A percentile compares a stretch with the other conserved stretches of the same genome.
Evolutionary conservation across 2,329 filamentous ascomycete species (phyloP).

Genomic region (Beauveria brongniartii): DNA sequence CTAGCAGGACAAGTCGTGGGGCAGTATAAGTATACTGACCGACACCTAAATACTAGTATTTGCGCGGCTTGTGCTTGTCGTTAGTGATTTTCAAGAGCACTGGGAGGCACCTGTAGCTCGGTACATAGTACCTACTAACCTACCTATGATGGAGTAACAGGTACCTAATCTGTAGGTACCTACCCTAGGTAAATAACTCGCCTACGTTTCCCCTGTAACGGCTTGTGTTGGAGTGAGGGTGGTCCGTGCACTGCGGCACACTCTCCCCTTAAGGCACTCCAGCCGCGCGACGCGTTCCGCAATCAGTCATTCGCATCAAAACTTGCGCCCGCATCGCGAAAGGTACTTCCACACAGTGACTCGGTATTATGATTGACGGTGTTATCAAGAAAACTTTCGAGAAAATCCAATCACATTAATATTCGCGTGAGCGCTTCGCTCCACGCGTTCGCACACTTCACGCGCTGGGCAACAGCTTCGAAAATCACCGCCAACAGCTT

Average conservation of each 20-base stretch:
- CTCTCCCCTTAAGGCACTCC: slow-evolving; percentile 1
- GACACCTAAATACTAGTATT: too few relatives aligned
- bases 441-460: background rate
- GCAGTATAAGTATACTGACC: too few relatives aligned
- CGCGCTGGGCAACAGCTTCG: background rate
- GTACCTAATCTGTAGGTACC: too few relatives aligned
- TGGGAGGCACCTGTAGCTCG: too few relatives aligned
- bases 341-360: background rate
- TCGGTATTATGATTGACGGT: slow-evolving; percentile 49
- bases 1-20: too few relatives aligned
- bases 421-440: background rate
- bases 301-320: slow-evolving; percentile 1
- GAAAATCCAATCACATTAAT: background rate
- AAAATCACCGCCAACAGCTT: background rate
- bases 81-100: too few relatives aligned
- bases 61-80: too few relatives aligned
- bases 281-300: slow-evolving; percentile 10
- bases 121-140: too few relatives aligned
- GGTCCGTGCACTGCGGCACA: slow-evolving; percentile 6
- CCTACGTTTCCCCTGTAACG: background rate
- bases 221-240: background rate
- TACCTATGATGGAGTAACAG: too few relatives aligned
- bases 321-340: background rate
- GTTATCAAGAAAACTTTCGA: background rate
- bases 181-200: too few relatives aligned